phyloP scores from a whole-genome alignment of 805 yeast genomes.

The Metschnikowia dekortorum region DNA sequence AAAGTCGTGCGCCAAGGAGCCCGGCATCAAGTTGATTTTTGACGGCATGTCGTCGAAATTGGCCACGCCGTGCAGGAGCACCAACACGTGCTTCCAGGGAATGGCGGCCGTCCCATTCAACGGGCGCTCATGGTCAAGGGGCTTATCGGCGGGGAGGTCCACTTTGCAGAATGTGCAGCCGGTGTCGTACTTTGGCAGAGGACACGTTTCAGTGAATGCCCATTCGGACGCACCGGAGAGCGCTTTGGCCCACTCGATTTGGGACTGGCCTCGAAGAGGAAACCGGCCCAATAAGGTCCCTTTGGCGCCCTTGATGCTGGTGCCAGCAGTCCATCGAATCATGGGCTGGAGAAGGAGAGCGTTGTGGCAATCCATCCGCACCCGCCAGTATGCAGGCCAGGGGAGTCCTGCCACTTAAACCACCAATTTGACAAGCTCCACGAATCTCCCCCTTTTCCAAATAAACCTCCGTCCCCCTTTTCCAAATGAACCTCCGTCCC shows the following conservation, averaged over 20 bases:
- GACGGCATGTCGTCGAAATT: constrained; percentile 43
- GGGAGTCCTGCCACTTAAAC: too few species aligned
- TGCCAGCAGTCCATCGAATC: background rate
- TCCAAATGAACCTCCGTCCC: too few species aligned
- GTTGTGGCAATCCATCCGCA: background rate
- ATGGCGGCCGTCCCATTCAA: constrained; percentile 46
- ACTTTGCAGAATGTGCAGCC: constrained; percentile 57
- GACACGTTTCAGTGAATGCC: constrained; percentile 32
- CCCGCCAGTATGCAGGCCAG: too few species aligned
- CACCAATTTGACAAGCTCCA: too few species aligned
- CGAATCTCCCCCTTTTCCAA: too few species aligned
- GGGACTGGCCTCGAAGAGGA: background rate
- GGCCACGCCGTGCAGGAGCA: constrained; percentile 41
- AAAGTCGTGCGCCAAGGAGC: constrained; percentile 40
- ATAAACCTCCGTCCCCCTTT: too few species aligned
- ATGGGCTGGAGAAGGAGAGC: background rate
- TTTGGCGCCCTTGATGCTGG: background rate
- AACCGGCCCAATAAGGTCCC: background rate
- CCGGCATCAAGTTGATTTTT: constrained; percentile 47
- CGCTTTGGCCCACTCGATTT: background rate
- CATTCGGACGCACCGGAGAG: background rate
- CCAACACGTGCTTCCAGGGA: constrained; percentile 54
- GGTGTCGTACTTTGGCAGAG: constrained; percentile 49
- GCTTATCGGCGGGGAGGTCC: constrained; percentile 40
- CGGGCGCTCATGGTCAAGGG: constrained; percentile 35